Evolutionary conservation across 2,329 filamentous ascomycete genomes (phyloP).

Genomic region (Aspergillus calidoustus): DNA sequence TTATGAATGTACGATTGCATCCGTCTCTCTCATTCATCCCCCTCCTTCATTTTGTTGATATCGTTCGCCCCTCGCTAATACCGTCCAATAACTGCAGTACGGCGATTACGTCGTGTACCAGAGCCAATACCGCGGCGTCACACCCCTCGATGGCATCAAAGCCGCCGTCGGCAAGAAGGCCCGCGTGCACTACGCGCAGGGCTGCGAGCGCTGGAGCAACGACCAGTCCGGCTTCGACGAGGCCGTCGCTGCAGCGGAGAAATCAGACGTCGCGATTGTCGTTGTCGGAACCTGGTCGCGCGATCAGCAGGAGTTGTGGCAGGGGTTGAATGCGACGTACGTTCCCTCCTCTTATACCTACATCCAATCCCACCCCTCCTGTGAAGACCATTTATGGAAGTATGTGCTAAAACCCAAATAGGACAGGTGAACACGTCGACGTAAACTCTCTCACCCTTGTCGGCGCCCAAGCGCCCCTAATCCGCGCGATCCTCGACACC

Average conservation of each 20-base stretch:
- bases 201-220: conserved; percentile 73
- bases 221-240: conserved; percentile 70
- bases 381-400: too few species aligned
- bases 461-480: conserved; percentile 70
- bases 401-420: conserved; percentile 6
- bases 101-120: conserved; percentile 74
- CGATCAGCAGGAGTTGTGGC: conserved; percentile 74
- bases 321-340: conserved; percentile 68
- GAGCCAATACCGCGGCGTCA: conserved; percentile 68
- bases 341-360: not conserved
- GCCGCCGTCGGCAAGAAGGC: conserved; percentile 61
- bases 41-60: not conserved
- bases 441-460: conserved; percentile 67
- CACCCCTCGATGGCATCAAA: conserved; percentile 71
- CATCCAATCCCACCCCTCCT: too few species aligned
- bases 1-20: conserved; percentile 62
- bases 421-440: conserved; percentile 74
- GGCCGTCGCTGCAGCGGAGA: conserved; percentile 67
- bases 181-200: conserved; percentile 68
- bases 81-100: conserved; percentile 51
- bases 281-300: conserved; percentile 77
- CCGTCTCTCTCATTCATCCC: conserved; percentile 23
- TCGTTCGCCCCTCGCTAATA: not conserved
- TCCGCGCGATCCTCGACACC: conserved; percentile 69
- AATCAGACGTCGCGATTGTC: conserved; percentile 73